Base-by-base conservation (phyloP, 2,329 filamentous ascomycete species). In the Leptosphaerulina australis region DNA sequence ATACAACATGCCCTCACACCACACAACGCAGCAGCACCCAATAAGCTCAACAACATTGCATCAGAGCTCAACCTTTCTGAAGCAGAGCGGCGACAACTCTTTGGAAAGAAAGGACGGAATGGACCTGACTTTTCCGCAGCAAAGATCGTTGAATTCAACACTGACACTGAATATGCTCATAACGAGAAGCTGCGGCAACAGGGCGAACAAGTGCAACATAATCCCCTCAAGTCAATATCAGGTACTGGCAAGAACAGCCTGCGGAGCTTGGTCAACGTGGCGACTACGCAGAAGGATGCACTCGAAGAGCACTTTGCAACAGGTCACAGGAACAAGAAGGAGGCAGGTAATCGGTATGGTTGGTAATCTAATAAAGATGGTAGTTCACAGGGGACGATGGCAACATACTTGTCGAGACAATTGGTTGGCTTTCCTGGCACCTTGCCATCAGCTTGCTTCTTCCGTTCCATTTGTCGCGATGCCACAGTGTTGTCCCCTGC, bases 301-400 rank as follows among this genome's bases (percentile, higher is more conserved):
- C 76, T 97, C 59, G 91, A 97, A 74, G 93, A 97, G 67, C 92
- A 90, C 69, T 97, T 96, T 77, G 91, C 91, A 15, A 79, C 86
- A 60, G 90, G 91, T 5, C 86, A 83, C 76, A 83, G 82, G 63
- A 94, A 92, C 66, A 86, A 90, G 72, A 87, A 84, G 63, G 91
- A 96, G 70, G 90, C 90, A 15, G 89, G 88, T 3, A 86, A 83
- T 50, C 84, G 84, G 63, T 97, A 97, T 76, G 92, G 92, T 4
- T 97, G 91, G 90, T 87, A 48, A 47, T n/a, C n/a, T n/a, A n/a
- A n/a, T n/a, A n/a, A n/a, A n/a, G n/a, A n/a, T n/a, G n/a, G n/a
- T n/a, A n/a, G n/a, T n/a, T n/a, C n/a, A n/a, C n/a, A n/a, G n/a
- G n/a, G n/a, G n/a, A n/a, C n/a, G n/a, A n/a, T n/a, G n/a, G n/a